Conservation (phyloP, 495 filamentous ascomycete genomes). For the Geopyxis carbonaria region DNA sequence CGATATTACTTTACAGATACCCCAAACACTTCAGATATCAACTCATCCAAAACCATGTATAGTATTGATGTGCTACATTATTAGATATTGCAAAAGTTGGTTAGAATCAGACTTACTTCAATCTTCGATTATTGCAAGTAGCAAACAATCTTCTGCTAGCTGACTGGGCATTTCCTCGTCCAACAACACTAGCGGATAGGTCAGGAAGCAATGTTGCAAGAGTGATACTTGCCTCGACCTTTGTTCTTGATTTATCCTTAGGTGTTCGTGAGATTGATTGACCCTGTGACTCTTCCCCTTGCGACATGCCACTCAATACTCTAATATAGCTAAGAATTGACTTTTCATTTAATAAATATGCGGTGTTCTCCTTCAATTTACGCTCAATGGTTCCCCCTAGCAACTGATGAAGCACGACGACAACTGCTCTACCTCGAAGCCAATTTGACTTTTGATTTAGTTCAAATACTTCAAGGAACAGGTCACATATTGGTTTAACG, state of each 20-base stretch:
- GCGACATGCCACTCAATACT: constrained; percentile 63
- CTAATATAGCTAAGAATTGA: constrained; percentile 60
- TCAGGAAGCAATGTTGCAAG: constrained; percentile 65
- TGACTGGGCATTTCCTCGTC: constrained; percentile 65
- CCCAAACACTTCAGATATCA: constrained; percentile 56
- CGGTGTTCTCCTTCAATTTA: constrained; percentile 63
- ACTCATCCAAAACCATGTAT: constrained; percentile 65
- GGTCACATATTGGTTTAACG: constrained; percentile 93
- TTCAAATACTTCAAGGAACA: constrained; percentile 93
- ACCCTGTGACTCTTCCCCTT: constrained; percentile 39
- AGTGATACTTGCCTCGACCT: constrained; percentile 59
- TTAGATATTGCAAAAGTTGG: constrained; percentile 9
- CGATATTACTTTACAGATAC: constrained; percentile 20
- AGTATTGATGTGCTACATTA: constrained; percentile 50
- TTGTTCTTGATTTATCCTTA: constrained; percentile 51
- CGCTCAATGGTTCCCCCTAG: constrained; percentile 92
- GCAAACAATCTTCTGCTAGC: constrained; percentile 66
- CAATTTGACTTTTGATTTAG: constrained; percentile 85
- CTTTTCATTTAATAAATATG: constrained; percentile 54
- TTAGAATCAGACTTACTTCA: constrained; percentile 38
- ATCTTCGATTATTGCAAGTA: constrained; percentile 57
- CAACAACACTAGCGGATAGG: constrained; percentile 62
- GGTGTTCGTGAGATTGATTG: constrained; percentile 39
- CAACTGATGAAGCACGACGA: constrained; percentile 69
- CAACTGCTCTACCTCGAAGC: constrained; percentile 85